phyloP scores from a whole-genome alignment of 306 rosid species.

The Fragaria iinumae region DNA sequence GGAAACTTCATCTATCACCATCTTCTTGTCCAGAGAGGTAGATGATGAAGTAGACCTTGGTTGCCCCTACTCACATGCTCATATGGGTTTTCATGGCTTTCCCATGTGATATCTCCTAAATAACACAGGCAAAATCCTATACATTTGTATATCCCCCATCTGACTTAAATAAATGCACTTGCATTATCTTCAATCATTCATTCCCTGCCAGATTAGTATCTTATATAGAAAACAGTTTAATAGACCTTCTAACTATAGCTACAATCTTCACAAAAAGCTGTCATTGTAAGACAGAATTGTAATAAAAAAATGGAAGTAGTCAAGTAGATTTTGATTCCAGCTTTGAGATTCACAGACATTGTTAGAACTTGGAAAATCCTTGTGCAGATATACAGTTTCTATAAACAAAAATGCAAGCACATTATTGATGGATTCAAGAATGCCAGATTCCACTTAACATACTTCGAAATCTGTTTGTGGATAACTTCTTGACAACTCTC shows the following conservation, averaged over 20 bases:
- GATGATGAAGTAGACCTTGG: slow-evolving; percentile 25
- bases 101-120: slow-evolving; percentile 45
- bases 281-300: slow-evolving; percentile 12
- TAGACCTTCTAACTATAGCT: slow-evolving; percentile 34
- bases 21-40: slow-evolving; percentile 32
- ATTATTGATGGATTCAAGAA: slow-evolving; percentile 46
- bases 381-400: slow-evolving; percentile 53
- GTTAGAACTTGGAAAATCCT: slow-evolving; percentile 30
- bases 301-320: background rate
- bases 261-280: slow-evolving; percentile 38
- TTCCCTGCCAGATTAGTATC: slow-evolving; percentile 22
- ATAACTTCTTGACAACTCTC: slow-evolving; percentile 73
- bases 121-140: slow-evolving; percentile 5
- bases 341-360: slow-evolving; percentile 14
- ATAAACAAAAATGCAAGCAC: slow-evolving; percentile 26
- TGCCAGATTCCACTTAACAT: slow-evolving; percentile 81
- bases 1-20: slow-evolving; percentile 54
- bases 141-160: slow-evolving; percentile 23
- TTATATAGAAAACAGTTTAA: slow-evolving; percentile 20
- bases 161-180: slow-evolving; percentile 31
- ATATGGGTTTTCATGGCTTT: slow-evolving; percentile 26
- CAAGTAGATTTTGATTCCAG: slow-evolving; percentile 1
- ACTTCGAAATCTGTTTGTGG: slow-evolving; percentile 68
- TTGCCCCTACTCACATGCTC: slow-evolving; percentile 48
- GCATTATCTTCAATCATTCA: slow-evolving; percentile 27